Conservation (phyloP, 495 filamentous ascomycete species). For the Lasiosphaeria ovina region DNA sequence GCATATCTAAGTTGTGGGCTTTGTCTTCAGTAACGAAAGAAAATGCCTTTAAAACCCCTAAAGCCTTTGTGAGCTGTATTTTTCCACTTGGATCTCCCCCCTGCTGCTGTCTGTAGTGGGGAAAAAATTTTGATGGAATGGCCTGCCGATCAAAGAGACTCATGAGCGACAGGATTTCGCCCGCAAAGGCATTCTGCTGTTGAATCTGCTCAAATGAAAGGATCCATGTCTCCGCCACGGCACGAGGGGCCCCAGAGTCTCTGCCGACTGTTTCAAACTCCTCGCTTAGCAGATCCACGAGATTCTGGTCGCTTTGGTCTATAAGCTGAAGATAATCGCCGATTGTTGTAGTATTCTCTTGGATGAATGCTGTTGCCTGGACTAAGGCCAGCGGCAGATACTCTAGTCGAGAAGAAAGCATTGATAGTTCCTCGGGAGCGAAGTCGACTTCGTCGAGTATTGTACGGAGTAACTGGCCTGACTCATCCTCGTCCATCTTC, state of each 20-base stretch:
- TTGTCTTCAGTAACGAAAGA: no score
- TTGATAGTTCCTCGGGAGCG: constrained; percentile 26
- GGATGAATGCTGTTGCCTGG: constrained; percentile 28
- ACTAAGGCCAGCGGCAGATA: constrained; percentile 47
- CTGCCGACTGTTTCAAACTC: no score
- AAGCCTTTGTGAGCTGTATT: constrained; percentile 35
- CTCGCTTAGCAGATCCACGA: constrained; percentile 31
- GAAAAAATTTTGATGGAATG: constrained; percentile 31
- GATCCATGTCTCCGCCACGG: no score
- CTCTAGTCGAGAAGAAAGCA: constrained; percentile 31
- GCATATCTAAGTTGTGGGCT: no score
- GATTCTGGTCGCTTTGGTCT: constrained; percentile 33
- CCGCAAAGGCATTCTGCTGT: constrained; percentile 24
- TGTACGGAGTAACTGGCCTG: constrained; percentile 18
- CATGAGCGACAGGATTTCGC: constrained; percentile 38
- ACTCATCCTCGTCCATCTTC: constrained; percentile 34
- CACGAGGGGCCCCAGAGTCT: no score
- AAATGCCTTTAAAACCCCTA: constrained; percentile 16
- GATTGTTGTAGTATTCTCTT: constrained; percentile 31
- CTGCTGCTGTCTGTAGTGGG: constrained; percentile 8
- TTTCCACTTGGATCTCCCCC: constrained; percentile 33
- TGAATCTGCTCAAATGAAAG: no score
- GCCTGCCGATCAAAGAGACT: constrained; percentile 42
- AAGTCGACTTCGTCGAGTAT: constrained; percentile 8
- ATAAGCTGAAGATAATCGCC: constrained; percentile 35